phyloP scores from a whole-genome alignment of 78 protist species.

The Cavenderia fasciculata region DNA sequence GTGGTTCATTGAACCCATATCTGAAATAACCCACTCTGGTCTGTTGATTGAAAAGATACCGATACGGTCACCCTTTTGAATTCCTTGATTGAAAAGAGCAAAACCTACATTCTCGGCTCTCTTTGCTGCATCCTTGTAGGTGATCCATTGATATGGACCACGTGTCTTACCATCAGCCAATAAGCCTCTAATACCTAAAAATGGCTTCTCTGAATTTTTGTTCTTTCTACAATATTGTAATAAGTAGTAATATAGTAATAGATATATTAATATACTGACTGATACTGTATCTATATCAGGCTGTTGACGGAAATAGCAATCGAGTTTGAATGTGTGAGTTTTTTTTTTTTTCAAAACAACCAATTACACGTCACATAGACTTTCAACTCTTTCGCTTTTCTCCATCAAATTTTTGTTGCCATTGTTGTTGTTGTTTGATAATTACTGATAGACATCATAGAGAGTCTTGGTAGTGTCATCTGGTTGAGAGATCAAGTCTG shows the following conservation, averaged over 20 bases:
- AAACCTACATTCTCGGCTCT: constrained; percentile 66
- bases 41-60: constrained; percentile 83
- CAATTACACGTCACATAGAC: not conserved
- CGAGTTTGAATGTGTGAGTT: not conserved
- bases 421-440: not conserved
- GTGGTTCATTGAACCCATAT: constrained; percentile 53
- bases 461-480: constrained; percentile 42
- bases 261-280: too few species aligned
- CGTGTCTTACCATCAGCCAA: constrained; percentile 38
- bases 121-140: constrained; percentile 15
- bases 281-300: not conserved
- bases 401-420: too few species aligned
- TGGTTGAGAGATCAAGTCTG: constrained; percentile 31
- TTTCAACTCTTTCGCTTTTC: too few species aligned
- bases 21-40: constrained; percentile 87
- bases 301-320: not conserved
- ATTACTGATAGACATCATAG: constrained; percentile 62
- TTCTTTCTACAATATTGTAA: constrained; percentile 11
- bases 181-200: constrained; percentile 66
- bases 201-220: constrained; percentile 28
- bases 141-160: constrained; percentile 73
- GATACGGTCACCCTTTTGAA: constrained; percentile 45
- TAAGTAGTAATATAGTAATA: too few species aligned
- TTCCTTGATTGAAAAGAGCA: constrained; percentile 39
- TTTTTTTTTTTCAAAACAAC: not conserved